phyloP scores from a whole-genome alignment of 306 rosid species.

The Cicer arietinum region DNA sequence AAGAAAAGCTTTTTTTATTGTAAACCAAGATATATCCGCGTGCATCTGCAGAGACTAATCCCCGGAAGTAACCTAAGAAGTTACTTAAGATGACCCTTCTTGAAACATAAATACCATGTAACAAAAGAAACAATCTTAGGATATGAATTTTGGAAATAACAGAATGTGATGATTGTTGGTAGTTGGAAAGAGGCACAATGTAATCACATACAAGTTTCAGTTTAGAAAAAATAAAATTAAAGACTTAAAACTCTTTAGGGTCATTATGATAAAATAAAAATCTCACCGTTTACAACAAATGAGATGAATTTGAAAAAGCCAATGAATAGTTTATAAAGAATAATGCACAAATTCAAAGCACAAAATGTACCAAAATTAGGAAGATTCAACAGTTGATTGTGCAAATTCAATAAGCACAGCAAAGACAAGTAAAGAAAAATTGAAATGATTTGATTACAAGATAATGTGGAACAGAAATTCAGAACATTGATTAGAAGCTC shows the following conservation, averaged over 20 bases:
- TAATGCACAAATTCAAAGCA: constrained; percentile 33
- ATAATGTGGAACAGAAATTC: constrained; percentile 20
- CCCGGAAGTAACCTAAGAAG: constrained; percentile 41
- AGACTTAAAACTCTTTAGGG: background rate
- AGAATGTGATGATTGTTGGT: constrained; percentile 11
- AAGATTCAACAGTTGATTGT: constrained; percentile 11
- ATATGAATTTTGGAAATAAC: constrained; percentile 44
- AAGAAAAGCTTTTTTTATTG: constrained; percentile 51
- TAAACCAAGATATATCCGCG: no score
- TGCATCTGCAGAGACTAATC: no score
- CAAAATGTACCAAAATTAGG: constrained; percentile 13
- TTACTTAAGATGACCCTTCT: constrained; percentile 74
- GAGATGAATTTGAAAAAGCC: constrained; percentile 1
- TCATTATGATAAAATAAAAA: constrained; percentile 8
- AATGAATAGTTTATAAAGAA: constrained; percentile 30
- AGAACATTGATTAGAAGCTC: constrained; percentile 29
- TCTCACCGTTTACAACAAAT: constrained; percentile 24
- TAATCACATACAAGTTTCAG: background rate
- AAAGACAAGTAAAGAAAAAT: background rate
- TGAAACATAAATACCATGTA: constrained; percentile 58
- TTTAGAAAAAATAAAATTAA: background rate
- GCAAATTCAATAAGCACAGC: constrained; percentile 35
- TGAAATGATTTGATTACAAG: constrained; percentile 27
- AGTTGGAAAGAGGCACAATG: no score
- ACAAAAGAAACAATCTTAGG: constrained; percentile 49